phyloP scores from a whole-genome alignment of 768 basidiomycete species.

The Lentinula raphanica region DNA sequence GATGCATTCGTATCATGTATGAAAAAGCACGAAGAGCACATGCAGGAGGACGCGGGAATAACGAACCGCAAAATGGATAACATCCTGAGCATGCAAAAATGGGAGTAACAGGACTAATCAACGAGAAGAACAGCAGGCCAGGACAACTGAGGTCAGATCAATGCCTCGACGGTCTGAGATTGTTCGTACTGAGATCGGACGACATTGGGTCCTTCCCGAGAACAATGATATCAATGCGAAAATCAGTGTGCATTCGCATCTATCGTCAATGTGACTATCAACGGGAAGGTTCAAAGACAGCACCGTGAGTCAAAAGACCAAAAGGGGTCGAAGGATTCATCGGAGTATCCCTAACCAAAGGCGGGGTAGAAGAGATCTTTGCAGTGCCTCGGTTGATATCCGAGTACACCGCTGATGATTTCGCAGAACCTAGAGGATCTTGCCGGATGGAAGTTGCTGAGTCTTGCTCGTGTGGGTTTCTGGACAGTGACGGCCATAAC shows the following conservation, averaged over 20 bases:
- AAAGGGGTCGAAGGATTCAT: background rate
- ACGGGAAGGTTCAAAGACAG: too few relatives aligned
- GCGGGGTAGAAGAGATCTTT: slow-evolving; percentile 24
- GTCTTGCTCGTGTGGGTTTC: background rate
- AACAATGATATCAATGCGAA: too few relatives aligned
- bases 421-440: background rate
- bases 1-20: too few relatives aligned
- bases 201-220: too few relatives aligned
- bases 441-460: background rate
- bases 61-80: too few relatives aligned
- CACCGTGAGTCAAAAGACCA: background rate
- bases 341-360: slow-evolving; percentile 1
- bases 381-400: slow-evolving; percentile 17
- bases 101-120: too few relatives aligned
- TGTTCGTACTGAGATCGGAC: background rate
- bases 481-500: background rate
- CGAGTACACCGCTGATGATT: slow-evolving; percentile 23
- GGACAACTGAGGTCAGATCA: background rate
- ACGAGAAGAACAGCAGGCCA: too few relatives aligned
- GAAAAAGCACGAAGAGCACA: too few relatives aligned
- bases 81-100: too few relatives aligned
- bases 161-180: background rate
- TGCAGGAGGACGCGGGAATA: too few relatives aligned
- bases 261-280: too few relatives aligned
- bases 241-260: too few relatives aligned